phyloP scores from a whole-genome alignment of 495 filamentous ascomycete genomes.

The Daldinia grandis region DNA sequence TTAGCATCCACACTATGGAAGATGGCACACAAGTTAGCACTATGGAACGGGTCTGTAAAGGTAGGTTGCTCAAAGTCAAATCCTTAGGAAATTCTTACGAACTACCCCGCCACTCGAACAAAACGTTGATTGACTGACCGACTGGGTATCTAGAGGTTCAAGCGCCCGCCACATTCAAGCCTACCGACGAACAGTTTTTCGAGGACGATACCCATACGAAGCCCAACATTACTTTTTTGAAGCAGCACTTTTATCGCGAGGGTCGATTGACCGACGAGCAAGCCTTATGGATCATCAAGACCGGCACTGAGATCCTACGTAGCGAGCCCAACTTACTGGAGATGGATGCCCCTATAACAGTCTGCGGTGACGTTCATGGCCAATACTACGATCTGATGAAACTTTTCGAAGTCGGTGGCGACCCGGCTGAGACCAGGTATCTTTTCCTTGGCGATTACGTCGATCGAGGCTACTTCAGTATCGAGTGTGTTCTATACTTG shows the following conservation, averaged over 20 bases:
- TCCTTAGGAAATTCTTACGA: slow-evolving; percentile 8
- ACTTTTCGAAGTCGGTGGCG: slow-evolving; percentile 97
- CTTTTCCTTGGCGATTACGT: slow-evolving; percentile 98
- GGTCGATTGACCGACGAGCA: slow-evolving; percentile 96
- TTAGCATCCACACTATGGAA: slow-evolving; percentile 97
- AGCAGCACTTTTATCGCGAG: slow-evolving; percentile 98
- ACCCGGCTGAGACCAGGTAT: slow-evolving; percentile 94
- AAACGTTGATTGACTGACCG: slow-evolving; percentile 22
- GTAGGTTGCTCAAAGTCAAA: slow-evolving; percentile 57
- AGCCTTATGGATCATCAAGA: slow-evolving; percentile 91
- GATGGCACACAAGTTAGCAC: slow-evolving; percentile 96
- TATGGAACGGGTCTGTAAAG: slow-evolving; percentile 94
- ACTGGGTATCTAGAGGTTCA: slow-evolving; percentile 76
- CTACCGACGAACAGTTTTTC: slow-evolving; percentile 79
- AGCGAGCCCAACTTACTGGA: slow-evolving; percentile 94
- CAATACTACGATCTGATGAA: slow-evolving; percentile 99
- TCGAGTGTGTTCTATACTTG: slow-evolving; percentile 97
- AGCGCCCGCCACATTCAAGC: slow-evolving; percentile 91
- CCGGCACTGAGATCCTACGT: slow-evolving; percentile 82
- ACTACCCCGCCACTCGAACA: slow-evolving; percentile 25
- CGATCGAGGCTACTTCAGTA: slow-evolving; percentile 97
- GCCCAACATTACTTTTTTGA: slow-evolving; percentile 91
- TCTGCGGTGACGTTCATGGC: slow-evolving; percentile 97
- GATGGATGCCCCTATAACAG: slow-evolving; percentile 99
- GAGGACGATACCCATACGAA: slow-evolving; percentile 82